Evolutionary conservation across 2,329 filamentous ascomycete species (phyloP).

Genomic region (Fusarium papillatum): DNA sequence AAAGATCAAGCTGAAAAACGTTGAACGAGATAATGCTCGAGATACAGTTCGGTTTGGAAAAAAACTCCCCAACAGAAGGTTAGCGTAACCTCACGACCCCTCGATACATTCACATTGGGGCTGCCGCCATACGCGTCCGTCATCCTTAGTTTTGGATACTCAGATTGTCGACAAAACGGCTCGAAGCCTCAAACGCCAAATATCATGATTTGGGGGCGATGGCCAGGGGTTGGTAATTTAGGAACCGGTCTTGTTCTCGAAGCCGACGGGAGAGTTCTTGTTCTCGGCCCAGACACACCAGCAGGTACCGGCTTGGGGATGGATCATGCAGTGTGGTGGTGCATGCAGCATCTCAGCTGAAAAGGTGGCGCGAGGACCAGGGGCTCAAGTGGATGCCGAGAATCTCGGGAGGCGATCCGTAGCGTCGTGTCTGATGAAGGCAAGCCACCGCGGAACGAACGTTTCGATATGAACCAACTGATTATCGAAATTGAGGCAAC

Average conservation of each 20-base stretch:
- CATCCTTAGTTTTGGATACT: neutral
- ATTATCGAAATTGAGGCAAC: neutral
- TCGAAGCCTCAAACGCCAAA: conserved; percentile 8
- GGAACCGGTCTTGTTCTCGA: neutral
- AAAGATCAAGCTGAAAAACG: neutral
- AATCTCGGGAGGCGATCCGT: conserved; percentile 3
- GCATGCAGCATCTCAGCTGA: neutral
- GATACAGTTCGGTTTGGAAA: neutral
- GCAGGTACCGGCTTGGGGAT: neutral
- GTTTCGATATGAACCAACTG: neutral
- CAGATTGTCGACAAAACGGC: neutral
- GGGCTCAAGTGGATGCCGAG: neutral
- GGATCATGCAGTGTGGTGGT: neutral
- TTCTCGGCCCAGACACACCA: neutral
- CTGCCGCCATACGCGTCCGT: neutral
- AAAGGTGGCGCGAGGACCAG: conserved; percentile 5
- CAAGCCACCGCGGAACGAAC: neutral
- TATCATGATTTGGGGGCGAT: neutral
- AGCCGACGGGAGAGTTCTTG: neutral
- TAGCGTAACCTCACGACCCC: neutral
- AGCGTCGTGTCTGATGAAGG: neutral
- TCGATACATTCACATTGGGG: neutral
- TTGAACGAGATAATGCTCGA: neutral
- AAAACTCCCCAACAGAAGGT: neutral
- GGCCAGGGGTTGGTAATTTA: neutral